phyloP scores from a whole-genome alignment of 345 rosid species.

The Mallotus nudiflorus region DNA sequence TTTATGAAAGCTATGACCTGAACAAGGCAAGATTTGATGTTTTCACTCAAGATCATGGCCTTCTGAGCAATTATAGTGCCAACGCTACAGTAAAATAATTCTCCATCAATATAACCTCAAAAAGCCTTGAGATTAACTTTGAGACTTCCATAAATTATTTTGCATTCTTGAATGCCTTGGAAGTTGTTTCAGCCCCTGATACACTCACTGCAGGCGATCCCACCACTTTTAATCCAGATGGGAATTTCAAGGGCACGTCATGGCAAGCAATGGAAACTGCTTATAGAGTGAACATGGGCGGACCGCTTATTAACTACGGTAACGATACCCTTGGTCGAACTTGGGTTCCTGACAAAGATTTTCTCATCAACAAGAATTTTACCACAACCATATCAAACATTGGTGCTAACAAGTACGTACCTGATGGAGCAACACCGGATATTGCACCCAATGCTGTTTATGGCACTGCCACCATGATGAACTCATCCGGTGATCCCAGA shows the following conservation, averaged over 20 bases:
- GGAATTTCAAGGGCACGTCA: conserved; percentile 44
- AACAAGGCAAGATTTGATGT: conserved; percentile 58
- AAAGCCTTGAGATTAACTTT: conserved; percentile 55
- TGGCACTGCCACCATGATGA: conserved; percentile 67
- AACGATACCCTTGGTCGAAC: conserved; percentile 76
- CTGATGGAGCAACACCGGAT: conserved; percentile 49
- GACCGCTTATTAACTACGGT: conserved; percentile 44
- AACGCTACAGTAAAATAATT: conserved; percentile 61
- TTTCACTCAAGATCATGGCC: conserved; percentile 49
- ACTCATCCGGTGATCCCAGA: conserved; percentile 43
- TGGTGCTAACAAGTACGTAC: conserved; percentile 46
- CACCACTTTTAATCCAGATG: conserved; percentile 17
- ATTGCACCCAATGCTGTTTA: conserved; percentile 73
- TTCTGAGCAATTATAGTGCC: conserved; percentile 50
- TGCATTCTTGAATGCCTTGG: conserved; percentile 73
- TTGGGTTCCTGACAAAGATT: conserved; percentile 69
- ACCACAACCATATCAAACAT: conserved; percentile 42
- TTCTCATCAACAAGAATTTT: conserved; percentile 36
- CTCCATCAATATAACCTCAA: conserved; percentile 51
- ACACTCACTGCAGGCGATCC: conserved; percentile 47
- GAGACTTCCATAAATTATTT: conserved; percentile 54
- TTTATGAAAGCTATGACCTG: conserved; percentile 50
- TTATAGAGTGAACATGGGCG: conserved; percentile 91
- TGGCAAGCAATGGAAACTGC: conserved; percentile 73
- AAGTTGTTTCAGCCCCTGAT: conserved; percentile 80